A percentile compares a stretch with the other conserved stretches of the same genome.
phyloP scores from a whole-genome alignment of 164 flowering plant species.

The Piper betle region DNA sequence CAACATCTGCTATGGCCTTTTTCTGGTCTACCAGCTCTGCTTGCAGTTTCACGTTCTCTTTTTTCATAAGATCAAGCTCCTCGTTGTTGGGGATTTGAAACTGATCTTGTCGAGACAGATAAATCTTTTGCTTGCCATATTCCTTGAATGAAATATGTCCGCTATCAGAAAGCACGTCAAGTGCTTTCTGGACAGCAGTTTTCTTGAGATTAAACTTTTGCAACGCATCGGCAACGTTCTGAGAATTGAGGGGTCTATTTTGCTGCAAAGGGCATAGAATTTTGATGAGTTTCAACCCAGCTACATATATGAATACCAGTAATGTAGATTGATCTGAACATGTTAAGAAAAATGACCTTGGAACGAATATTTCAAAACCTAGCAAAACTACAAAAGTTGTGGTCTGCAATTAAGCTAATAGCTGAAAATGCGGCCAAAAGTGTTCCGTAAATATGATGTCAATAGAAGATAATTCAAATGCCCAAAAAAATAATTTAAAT shows the following conservation, averaged over 20 bases:
- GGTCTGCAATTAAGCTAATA: no score
- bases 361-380: no score
- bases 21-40: constrained; percentile 46
- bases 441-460: no score
- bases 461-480: no score
- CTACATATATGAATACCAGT: neutral
- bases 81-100: constrained; percentile 75
- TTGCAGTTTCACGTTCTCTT: constrained; percentile 58
- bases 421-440: no score
- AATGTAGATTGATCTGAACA: no score
- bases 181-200: constrained; percentile 75
- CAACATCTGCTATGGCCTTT: constrained; percentile 48
- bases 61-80: constrained; percentile 80
- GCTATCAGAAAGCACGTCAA: constrained; percentile 30
- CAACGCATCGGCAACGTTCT: constrained; percentile 80
- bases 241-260: constrained; percentile 86
- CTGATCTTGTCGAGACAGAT: constrained; percentile 86
- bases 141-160: constrained; percentile 40
- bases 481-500: no score
- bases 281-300: neutral
- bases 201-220: constrained; percentile 94
- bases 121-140: constrained; percentile 95
- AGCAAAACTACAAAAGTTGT: no score
- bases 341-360: no score
- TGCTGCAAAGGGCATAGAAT: constrained; percentile 34